Conservation (phyloP, 192 early-diverging fungal genomes). For the Coemansia sp. region DNA sequence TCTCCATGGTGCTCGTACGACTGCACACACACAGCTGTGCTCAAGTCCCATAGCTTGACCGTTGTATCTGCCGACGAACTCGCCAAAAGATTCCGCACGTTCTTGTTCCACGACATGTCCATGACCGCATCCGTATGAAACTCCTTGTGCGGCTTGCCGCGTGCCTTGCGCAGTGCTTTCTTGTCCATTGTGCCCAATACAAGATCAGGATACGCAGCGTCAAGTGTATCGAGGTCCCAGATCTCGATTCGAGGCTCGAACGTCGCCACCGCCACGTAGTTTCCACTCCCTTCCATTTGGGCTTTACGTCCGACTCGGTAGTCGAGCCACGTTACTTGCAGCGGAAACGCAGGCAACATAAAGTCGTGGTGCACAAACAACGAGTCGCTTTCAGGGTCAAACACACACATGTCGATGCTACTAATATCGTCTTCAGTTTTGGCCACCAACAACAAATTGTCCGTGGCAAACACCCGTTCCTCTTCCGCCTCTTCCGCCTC, state of each 20-base stretch:
- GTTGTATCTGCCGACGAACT: constrained; percentile 96
- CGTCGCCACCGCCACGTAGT: constrained; percentile 94
- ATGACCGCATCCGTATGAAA: constrained; percentile 96
- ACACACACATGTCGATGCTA: constrained; percentile 92
- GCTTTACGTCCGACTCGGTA: constrained; percentile 76
- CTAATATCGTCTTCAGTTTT: constrained; percentile 98
- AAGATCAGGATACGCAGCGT: constrained; percentile 86
- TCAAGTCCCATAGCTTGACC: constrained; percentile 97
- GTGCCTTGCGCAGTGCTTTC: constrained; percentile 29
- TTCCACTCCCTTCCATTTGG: constrained; percentile 58
- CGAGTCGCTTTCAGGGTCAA: constrained; percentile 77
- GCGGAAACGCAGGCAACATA: constrained; percentile 94
- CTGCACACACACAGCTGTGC: constrained; percentile 64
- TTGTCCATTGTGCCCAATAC: constrained; percentile 68
- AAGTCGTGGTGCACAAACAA: constrained; percentile 98
- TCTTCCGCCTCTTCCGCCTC: constrained; percentile 83
- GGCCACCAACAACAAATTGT: constrained; percentile 87
- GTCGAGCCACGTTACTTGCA: constrained; percentile 95
- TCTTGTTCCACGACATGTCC: constrained; percentile 89
- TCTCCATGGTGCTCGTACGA: constrained; percentile 84
- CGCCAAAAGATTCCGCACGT: constrained; percentile 70
- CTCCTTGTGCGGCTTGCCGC: constrained; percentile 62
- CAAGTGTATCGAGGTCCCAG: constrained; percentile 94
- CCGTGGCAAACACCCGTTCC: constrained; percentile 69
- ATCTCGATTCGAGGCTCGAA: constrained; percentile 98